phyloP scores from a whole-genome alignment of 345 rosid species.

The Linum lewisii region DNA sequence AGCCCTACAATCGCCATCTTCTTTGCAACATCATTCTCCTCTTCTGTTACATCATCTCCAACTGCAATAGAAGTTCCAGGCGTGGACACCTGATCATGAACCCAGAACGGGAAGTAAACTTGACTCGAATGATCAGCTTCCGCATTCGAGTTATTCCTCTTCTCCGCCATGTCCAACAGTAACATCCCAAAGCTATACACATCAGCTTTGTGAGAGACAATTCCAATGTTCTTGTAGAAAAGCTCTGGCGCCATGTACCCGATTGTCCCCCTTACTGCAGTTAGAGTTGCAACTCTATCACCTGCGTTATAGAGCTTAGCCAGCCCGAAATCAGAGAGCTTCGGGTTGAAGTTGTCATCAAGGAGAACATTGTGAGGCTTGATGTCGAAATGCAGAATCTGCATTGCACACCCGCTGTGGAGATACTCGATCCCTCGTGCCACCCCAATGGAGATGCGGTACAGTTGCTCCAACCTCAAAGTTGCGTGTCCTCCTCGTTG shows the following conservation, averaged over 20 bases:
- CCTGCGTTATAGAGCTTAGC: background rate
- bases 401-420: conserved; percentile 15
- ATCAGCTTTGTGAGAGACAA: conserved; percentile 11
- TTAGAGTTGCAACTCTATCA: background rate
- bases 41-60: conserved; percentile 2
- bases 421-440: conserved; percentile 14
- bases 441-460: conserved; percentile 8
- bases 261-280: background rate
- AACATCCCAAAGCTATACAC: conserved; percentile 14
- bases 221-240: conserved; percentile 9
- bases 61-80: background rate
- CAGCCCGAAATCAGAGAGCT: background rate
- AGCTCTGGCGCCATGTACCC: background rate
- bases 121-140: background rate
- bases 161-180: background rate
- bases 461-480: conserved; percentile 10
- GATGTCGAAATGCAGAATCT: conserved; percentile 7
- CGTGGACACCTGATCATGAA: conserved; percentile 3
- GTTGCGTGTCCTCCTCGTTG: background rate
- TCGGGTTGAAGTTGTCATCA: background rate
- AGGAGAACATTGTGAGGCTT: background rate
- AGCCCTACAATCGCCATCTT: conserved; percentile 10
- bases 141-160: conserved; percentile 1
- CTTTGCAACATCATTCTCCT: conserved; percentile 5
- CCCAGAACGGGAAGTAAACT: conserved; percentile 1